These are phyloP conservation scores for Beauveria sp. DNA, from an alignment of 2,329 filamentous ascomycete species.

Conservation along the genomic window DNA sequence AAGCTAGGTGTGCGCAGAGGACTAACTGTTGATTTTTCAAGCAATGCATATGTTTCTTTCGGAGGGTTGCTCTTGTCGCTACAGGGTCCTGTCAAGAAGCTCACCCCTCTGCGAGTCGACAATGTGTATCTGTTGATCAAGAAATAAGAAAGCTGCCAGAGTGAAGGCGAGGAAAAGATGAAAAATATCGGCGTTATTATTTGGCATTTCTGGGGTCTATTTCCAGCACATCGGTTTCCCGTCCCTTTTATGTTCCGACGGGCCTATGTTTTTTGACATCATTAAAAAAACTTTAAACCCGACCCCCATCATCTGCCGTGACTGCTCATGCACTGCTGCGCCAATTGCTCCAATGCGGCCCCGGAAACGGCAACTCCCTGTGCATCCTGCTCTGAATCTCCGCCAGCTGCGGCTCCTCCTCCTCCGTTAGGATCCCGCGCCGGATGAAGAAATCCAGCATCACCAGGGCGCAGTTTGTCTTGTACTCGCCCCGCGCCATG, in stretches of 20 bases:
- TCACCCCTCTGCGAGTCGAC: conserved; percentile 85
- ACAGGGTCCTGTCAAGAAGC: conserved; percentile 91
- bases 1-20: too few relatives aligned
- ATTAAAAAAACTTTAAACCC: background rate
- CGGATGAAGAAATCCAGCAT: conserved; percentile 86
- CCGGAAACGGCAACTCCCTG: conserved; percentile 73
- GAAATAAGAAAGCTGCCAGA: conserved; percentile 50
- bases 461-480: conserved; percentile 83
- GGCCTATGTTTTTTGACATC: background rate
- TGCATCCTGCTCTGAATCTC: conserved; percentile 72
- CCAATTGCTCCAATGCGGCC: conserved; percentile 44
- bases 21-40: conserved; percentile 28
- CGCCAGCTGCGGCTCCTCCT: conserved; percentile 71
- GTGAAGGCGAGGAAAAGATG: background rate
- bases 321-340: conserved; percentile 9
- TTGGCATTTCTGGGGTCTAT: background rate
- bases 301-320: background rate
- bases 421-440: conserved; percentile 69
- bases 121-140: conserved; percentile 90
- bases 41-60: conserved; percentile 91
- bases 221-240: background rate
- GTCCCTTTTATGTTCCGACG: background rate
- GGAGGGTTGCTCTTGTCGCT: conserved; percentile 85
- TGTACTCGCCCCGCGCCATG: conserved; percentile 69
- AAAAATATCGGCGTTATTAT: background rate